Evolutionary conservation across 352 stramenopile species (phyloP), one percentile per base, ranked within the genome.

Genomic region (Aphanomyces stellatus): DNA sequence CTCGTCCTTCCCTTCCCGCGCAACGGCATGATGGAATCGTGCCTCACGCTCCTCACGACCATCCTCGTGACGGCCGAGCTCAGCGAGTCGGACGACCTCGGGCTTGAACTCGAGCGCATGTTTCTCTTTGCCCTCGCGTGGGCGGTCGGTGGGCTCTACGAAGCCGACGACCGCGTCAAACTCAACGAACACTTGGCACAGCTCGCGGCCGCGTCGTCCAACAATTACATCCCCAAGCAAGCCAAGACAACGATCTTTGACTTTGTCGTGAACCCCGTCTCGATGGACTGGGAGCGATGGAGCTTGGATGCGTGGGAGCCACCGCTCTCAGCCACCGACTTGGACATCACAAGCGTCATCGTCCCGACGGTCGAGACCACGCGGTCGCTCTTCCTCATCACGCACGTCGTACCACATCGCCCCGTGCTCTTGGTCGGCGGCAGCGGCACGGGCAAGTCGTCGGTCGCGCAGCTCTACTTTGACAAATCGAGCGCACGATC

Each of bases 261-360:
- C 46, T 95, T 91, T 67, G 91, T 87, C 30, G 76, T 97, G 17
- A 91, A 97, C 69, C 69, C 79, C 6, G 88, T 88, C 55, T 96
- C 88, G 13, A 83, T 96, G 25, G 88, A 96, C 46, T 97, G 90
- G 90, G 88, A 96, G 64, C 81, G 80, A 33, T 97, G 90, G 88
- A 65, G 69, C 34, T 70, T 84, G 6, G 81, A 88, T 24, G 42
- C 57, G 15, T 68, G 11, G 19, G 69, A 82, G n/a, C 68, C 51
- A 40, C 57, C 72, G 17, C 34, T 71, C 10, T 22, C 33, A 37
- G 25, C 57, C 3, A 69, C 51, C 13, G 67, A 69, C 31, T 72
- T 88, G 17, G 93, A 96, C 53, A 85, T 96, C 7, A 81, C 83
- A 4, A 89, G 78, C 46, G 63, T 97, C 7, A 78, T 96, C 42